Conservation (phyloP, 768 basidiomycete genomes). For the Macrocybe gigantea region DNA sequence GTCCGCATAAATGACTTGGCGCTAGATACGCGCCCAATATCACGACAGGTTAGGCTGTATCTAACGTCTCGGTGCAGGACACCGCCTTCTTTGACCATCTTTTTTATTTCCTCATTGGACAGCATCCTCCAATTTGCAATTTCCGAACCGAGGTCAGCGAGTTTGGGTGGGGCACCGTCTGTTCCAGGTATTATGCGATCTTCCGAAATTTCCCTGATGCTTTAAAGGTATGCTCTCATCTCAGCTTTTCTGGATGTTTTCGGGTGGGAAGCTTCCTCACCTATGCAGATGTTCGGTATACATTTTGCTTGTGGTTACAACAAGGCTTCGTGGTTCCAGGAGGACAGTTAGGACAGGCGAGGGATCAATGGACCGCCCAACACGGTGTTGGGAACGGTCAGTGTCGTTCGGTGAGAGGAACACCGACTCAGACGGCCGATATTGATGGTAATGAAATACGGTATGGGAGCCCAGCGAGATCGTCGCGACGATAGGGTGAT, state of each 20-base stretch:
- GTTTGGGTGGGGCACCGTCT: constrained; percentile 17
- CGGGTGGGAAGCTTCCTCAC: constrained; percentile 19
- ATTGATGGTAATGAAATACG: constrained; percentile 78
- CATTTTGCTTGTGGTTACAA: constrained; percentile 66
- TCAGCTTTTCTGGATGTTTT: constrained; percentile 23
- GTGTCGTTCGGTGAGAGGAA: constrained; percentile 8
- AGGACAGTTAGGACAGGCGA: constrained; percentile 66
- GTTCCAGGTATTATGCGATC: constrained; percentile 35
- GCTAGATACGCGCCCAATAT: constrained; percentile 59
- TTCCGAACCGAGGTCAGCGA: constrained; percentile 19
- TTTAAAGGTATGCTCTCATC: constrained; percentile 37
- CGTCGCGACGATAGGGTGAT: constrained; percentile 86
- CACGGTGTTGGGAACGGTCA: constrained; percentile 14
- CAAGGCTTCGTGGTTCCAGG: constrained; percentile 79
- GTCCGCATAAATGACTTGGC: constrained; percentile 20
- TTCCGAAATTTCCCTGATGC: constrained; percentile 28
- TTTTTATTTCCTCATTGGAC: constrained; percentile 28
- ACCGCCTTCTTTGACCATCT: constrained; percentile 41
- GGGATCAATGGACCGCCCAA: constrained; percentile 54
- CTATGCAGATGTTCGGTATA: constrained; percentile 79
- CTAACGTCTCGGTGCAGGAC: constrained; percentile 52
- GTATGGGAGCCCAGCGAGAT: constrained; percentile 82
- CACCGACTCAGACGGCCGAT: constrained; percentile 24
- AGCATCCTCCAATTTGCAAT: constrained; percentile 61
- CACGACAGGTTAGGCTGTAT: constrained; percentile 84